These are phyloP conservation scores for Verticillium longisporum DNA, from an alignment of 2,329 filamentous ascomycete species.

Conservation along the genomic window DNA sequence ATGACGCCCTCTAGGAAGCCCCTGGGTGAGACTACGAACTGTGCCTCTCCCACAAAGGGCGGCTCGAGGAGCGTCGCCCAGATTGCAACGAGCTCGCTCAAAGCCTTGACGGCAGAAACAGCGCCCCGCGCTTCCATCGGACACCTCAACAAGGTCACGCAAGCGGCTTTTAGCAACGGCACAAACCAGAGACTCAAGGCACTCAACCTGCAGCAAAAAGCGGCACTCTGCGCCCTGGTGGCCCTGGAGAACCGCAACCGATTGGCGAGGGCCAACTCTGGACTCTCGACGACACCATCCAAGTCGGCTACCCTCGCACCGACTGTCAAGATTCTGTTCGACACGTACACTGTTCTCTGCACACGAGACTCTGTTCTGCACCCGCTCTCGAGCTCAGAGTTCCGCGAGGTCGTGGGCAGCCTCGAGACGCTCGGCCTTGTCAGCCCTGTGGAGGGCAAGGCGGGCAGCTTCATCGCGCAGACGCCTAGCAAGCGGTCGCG, in stretches of 20 bases:
- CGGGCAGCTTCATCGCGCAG: constrained; percentile 57
- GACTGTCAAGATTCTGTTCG: constrained; percentile 76
- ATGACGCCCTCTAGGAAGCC: constrained; percentile 68
- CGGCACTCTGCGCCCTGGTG: constrained; percentile 80
- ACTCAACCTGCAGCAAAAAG: constrained; percentile 94
- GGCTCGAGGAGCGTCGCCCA: constrained; percentile 34
- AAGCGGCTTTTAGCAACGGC: constrained; percentile 84
- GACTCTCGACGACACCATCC: constrained; percentile 45
- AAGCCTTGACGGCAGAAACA: constrained; percentile 62
- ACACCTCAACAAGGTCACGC: constrained; percentile 87
- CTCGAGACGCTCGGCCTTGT: constrained; percentile 83
- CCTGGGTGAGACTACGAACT: constrained; percentile 74
- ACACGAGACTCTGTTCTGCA: constrained; percentile 81
- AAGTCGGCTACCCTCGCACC: constrained; percentile 59
- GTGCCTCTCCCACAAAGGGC: constrained; percentile 45
- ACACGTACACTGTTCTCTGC: constrained; percentile 77
- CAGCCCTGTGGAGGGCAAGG: constrained; percentile 62
- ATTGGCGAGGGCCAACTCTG: constrained; percentile 22
- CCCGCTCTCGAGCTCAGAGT: constrained; percentile 84
- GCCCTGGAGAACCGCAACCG: constrained; percentile 75
- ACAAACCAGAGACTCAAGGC: constrained; percentile 76
- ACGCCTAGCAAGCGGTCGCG: constrained; percentile 67
- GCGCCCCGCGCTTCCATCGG: constrained; percentile 85
- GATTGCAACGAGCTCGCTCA: constrained; percentile 47
- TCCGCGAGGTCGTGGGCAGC: constrained; percentile 84